These are phyloP conservation scores for Pyrenopolyporus hunteri DNA, from an alignment of 495 filamentous ascomycete genomes.

Conservation along the genomic window DNA sequence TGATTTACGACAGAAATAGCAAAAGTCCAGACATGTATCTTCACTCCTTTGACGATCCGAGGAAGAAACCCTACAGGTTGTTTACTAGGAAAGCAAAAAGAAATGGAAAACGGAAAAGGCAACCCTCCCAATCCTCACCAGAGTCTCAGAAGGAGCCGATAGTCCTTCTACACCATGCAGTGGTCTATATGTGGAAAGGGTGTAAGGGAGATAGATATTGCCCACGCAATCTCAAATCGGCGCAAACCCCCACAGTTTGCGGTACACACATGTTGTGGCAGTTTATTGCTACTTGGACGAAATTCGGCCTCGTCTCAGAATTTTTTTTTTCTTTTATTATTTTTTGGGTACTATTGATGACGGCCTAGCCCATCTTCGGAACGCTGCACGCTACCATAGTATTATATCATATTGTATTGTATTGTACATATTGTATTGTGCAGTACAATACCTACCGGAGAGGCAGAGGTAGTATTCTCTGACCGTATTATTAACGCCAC, in stretches of 20 bases:
- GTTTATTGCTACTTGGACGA: too few species aligned
- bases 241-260: constrained; percentile 30
- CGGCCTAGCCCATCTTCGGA: constrained; percentile 22
- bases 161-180: constrained; percentile 14
- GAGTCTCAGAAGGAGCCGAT: constrained; percentile 13
- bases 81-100: constrained; percentile 8
- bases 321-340: constrained; percentile 3
- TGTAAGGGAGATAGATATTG: not conserved
- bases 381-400: not conserved
- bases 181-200: constrained; percentile 5
- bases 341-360: not conserved
- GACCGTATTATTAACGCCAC: constrained; percentile 25
- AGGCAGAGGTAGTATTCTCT: constrained; percentile 4
- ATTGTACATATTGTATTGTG: not conserved
- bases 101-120: too few species aligned
- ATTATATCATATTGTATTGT: constrained; percentile 2
- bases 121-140: constrained; percentile 18
- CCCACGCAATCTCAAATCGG: constrained; percentile 10
- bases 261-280: constrained; percentile 19
- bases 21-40: constrained; percentile 8
- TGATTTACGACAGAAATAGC: constrained; percentile 31
- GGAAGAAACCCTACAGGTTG: constrained; percentile 22
- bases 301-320: constrained; percentile 10
- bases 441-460: too few species aligned
- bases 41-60: constrained; percentile 7